Base-by-base conservation (phyloP, 768 basidiomycete genomes). In the Pleurotus eryngii region DNA sequence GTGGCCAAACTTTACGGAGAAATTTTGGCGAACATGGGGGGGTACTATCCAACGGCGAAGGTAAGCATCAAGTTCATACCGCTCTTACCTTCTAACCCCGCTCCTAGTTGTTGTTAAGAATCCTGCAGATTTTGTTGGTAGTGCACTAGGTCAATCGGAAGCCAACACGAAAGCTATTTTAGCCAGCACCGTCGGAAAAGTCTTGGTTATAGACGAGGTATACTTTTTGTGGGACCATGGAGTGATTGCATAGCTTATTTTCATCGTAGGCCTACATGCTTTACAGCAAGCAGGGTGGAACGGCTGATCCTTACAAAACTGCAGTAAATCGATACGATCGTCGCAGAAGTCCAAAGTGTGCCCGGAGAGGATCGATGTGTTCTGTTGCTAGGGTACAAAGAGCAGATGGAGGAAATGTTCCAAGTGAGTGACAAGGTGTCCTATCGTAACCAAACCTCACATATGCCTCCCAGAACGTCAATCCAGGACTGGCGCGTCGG, bases 401-500 rank as follows among this genome's bases (percentile, higher is more conserved):
- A 80, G 4, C 74, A 87, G 62, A 88, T 89, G 79, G 65, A 70
- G n/a, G 82, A 88, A 22, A 89, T 89, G 88, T 88, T 88, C 68
- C 84, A 86, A 72, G 87, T 80, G 65, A 46, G 71, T 57, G 15
- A 39, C 27, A 15, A 20, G 39, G n/a, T 46, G n/a, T 26, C 26
- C 1, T 39, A 6, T 22, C 20, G n/a, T 5, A 20, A 7, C 1
- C 42, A 17, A 56, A 7, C 42, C 39, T 54, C 37, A 54, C 39
- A 5, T 20, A 3, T 40, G 35, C 18, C 15, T 24, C n/a, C 2
- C 53, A 89, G 87, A 84, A 88, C 49, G 86, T 87, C 27, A 89
- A 89, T 62, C 82, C 85, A 0, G 87, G 87, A 12, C 69, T 89
- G 7, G 68, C 80, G 2, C 79, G 87, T 22, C 83, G 87, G 0